A percentile compares a stretch with the other conserved stretches of the same genome.
Evolutionary conservation across 208 protist species (phyloP).

Genomic region (Phytomonas sp.): DNA sequence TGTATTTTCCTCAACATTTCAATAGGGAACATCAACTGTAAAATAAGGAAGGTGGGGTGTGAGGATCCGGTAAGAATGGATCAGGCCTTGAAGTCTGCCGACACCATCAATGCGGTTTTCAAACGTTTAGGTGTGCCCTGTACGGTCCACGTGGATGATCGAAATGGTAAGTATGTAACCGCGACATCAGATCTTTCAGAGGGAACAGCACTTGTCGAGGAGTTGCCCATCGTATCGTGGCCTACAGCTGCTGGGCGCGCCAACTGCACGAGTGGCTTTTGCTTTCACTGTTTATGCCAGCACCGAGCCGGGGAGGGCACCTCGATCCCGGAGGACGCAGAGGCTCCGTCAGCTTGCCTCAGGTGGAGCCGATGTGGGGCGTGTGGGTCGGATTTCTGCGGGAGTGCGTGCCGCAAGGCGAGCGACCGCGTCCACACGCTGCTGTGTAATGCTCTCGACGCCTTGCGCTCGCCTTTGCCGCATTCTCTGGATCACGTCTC

Average conservation of each 20-base stretch:
- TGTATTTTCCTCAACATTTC: no score
- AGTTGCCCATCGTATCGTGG: constrained; percentile 71
- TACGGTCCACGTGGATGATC: constrained; percentile 25
- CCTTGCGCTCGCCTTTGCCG: constrained; percentile 15
- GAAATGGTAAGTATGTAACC: constrained; percentile 60
- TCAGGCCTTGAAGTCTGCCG: constrained; percentile 32
- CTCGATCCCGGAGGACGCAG: not conserved
- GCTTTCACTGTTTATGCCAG: constrained; percentile 59
- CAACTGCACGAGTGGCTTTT: constrained; percentile 34
- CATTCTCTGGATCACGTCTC: no score
- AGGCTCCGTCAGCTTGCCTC: not conserved
- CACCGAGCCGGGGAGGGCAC: not conserved
- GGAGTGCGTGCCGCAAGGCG: constrained; percentile 25
- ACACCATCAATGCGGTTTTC: constrained; percentile 52
- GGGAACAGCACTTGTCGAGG: constrained; percentile 49
- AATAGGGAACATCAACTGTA: no score
- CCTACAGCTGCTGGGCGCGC: constrained; percentile 26
- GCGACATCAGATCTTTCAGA: constrained; percentile 31
- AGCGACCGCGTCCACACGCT: constrained; percentile 30
- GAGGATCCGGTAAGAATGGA: constrained; percentile 22
- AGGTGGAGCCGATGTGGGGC: constrained; percentile 25
- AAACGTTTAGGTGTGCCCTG: constrained; percentile 43
- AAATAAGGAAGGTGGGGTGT: no score
- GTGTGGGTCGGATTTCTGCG: constrained; percentile 62
- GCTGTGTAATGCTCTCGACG: constrained; percentile 32